These are phyloP conservation scores for Brassica carinata DNA, from an alignment of 345 rosid genomes.

Conservation along the genomic window DNA sequence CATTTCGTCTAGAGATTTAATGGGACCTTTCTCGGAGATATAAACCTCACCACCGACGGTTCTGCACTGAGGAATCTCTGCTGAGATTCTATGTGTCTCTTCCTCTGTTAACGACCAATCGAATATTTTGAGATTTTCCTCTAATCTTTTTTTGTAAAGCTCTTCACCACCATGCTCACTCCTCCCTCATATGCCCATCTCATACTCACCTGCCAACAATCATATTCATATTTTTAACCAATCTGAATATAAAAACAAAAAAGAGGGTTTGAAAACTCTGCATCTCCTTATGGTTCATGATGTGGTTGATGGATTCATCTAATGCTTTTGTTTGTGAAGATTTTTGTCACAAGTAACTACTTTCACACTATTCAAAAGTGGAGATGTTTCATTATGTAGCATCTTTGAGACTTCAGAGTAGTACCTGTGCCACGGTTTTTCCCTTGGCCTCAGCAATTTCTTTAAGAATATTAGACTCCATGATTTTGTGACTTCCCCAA, in stretches of 20 bases:
- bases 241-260: too few relatives aligned
- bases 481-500: conserved; percentile 68
- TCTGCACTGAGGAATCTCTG: conserved; percentile 54
- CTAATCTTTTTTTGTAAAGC: conserved; percentile 59
- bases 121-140: conserved; percentile 59
- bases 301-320: neutral
- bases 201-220: conserved; percentile 51
- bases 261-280: neutral
- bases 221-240: neutral
- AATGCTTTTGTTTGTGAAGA: neutral
- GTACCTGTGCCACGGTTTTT: conserved; percentile 80
- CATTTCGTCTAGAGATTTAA: conserved; percentile 34
- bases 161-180: conserved; percentile 53
- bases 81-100: conserved; percentile 44
- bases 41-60: conserved; percentile 21
- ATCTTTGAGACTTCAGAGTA: too few relatives aligned
- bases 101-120: conserved; percentile 56
- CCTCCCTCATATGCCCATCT: conserved; percentile 69
- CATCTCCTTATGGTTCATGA: neutral
- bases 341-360: neutral
- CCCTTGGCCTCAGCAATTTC: conserved; percentile 65
- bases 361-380: too few relatives aligned
- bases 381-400: too few relatives aligned
- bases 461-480: conserved; percentile 61
- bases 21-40: conserved; percentile 36